Evolutionary conservation across 2,329 filamentous ascomycete genomes (phyloP), one percentile per base, ranked within the genome.

Genomic region (Colletotrichum coccodes): DNA sequence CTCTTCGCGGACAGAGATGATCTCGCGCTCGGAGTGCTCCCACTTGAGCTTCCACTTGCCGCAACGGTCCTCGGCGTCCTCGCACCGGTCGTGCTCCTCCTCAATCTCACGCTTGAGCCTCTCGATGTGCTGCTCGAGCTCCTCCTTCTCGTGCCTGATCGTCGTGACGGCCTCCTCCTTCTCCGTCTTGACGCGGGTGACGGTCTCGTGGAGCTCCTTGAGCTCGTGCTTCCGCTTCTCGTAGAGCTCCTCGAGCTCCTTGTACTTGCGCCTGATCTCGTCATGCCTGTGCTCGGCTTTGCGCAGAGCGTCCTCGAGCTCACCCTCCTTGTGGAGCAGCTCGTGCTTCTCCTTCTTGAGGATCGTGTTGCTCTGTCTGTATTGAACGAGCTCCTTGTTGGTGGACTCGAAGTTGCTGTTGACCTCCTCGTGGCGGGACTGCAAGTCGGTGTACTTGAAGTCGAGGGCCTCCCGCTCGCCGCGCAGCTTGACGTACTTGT

Each of bases 41-140:
- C 52, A 58, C 60, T 64, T 64, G 36, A 64, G 64, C 60, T 64
- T 68, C 60, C 60, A 64, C 64, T 57, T 58, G 44, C 53, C 47
- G 46, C 60, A 58, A 6, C 52, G 44, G 14, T 64, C 60, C 44
- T 68, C 64, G 23, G 60, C 60, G 28, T 64, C 60, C 8, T 64
- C 60, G 30, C 64, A 64, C 4, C 53, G 47, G 46, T 28, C 23
- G n/a, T 64, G 60, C 46, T 64, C 64, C 12, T 64, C 53, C 28
- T 28, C 46, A 16, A 68, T 30, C 16, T 64, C 60, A 28, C 52
- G 60, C 46, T 57, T 58, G 44, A 68, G 60, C 4, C 21, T 50
- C 28, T 53, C 44, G 18, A 68, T 59, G 28, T 53, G 18, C 11
- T 64, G 50, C 18, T 64, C 52, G 21, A 68, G 60, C 34, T 68